A percentile compares a stretch with the other conserved stretches of the same genome.
These are phyloP conservation scores for Populus deltoides DNA, from an alignment of 345 rosid genomes.

Conservation along the genomic window DNA sequence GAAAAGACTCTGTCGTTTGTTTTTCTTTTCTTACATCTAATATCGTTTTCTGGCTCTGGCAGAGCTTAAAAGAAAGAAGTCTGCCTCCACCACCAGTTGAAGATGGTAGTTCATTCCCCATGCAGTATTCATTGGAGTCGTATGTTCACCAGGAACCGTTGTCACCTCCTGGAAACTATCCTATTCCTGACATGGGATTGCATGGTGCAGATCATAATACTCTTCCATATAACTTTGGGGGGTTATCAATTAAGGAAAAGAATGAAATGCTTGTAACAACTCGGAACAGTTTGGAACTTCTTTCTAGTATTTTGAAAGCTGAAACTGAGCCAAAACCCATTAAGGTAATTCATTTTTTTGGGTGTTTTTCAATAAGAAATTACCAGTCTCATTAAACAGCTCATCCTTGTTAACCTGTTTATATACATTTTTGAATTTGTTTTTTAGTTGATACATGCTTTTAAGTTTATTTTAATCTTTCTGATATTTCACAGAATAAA, in stretches of 20 bases:
- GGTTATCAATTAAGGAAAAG: constrained; percentile 51
- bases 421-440: not conserved
- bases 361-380: not conserved
- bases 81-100: constrained; percentile 22
- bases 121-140: constrained; percentile 50
- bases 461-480: not conserved
- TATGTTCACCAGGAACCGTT: constrained; percentile 45
- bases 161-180: constrained; percentile 55
- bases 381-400: not conserved
- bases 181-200: constrained; percentile 38
- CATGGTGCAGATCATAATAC: constrained; percentile 23
- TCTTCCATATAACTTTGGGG: constrained; percentile 36
- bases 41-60: constrained; percentile 6
- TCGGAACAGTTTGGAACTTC: constrained; percentile 71
- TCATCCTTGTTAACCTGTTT: not conserved
- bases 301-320: constrained; percentile 63
- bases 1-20: not conserved
- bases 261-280: constrained; percentile 57
- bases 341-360: constrained; percentile 39
- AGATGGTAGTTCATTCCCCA: constrained; percentile 29
- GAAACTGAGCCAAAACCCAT: constrained; percentile 50
- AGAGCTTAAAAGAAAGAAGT: constrained; percentile 57
- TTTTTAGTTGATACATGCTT: not conserved
- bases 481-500: not conserved
- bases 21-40: not conserved